phyloP scores from a whole-genome alignment of 2,329 filamentous ascomycete species.

The Xylariaceae sp. region DNA sequence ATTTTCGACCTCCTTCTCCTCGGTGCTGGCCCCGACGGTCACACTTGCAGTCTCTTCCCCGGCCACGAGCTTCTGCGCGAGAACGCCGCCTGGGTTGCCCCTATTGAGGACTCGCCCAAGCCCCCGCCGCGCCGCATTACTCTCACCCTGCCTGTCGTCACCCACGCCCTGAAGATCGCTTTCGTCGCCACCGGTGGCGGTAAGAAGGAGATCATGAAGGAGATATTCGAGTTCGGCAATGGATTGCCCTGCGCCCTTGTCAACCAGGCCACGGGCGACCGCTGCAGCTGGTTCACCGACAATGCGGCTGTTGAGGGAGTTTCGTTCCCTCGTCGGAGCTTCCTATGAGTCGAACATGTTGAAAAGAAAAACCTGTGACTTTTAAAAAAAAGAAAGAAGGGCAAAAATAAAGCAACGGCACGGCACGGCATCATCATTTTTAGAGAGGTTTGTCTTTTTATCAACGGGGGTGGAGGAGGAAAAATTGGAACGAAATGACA shows the following conservation, averaged over 20 bases:
- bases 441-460: too few species aligned
- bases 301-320: constrained; percentile 80
- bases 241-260: constrained; percentile 81
- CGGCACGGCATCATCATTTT: neutral
- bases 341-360: constrained; percentile 36
- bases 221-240: constrained; percentile 82
- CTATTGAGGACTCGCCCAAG: constrained; percentile 91
- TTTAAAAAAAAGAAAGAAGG: neutral
- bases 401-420: neutral
- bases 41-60: constrained; percentile 95
- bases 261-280: constrained; percentile 76
- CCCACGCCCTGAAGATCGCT: constrained; percentile 76
- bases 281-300: constrained; percentile 95
- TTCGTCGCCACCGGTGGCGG: constrained; percentile 86
- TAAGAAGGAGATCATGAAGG: constrained; percentile 88
- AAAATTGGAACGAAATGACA: neutral
- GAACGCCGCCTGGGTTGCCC: constrained; percentile 82
- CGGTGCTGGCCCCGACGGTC: constrained; percentile 90
- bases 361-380: neutral
- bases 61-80: constrained; percentile 82
- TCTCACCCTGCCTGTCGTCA: constrained; percentile 83
- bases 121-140: constrained; percentile 88
- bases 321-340: constrained; percentile 69
- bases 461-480: neutral
- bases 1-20: constrained; percentile 93